Percentiles rank a stretch among this genome's conserved stretches.
Evolutionary conservation across 768 basidiomycete genomes (phyloP).

Genomic region (Agaricus blazei): DNA sequence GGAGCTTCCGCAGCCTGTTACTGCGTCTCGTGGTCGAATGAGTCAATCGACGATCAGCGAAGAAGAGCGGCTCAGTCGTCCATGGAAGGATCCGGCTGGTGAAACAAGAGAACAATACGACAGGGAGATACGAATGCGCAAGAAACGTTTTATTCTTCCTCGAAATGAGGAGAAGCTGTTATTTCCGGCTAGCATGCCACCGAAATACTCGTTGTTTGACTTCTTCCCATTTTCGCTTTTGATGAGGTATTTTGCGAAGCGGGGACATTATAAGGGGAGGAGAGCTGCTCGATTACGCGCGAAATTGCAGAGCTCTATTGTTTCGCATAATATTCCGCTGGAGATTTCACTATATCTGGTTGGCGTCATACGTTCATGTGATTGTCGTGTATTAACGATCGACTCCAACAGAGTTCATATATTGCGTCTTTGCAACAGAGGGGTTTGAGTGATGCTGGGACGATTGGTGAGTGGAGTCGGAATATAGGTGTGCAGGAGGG

Average conservation of each 20-base stretch:
- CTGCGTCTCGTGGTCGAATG: background rate
- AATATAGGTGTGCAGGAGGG: background rate
- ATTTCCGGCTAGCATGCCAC: constrained; percentile 51
- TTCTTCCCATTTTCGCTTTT: constrained; percentile 67
- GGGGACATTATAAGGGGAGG: constrained; percentile 52
- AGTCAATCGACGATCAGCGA: background rate
- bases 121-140: background rate
- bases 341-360: constrained; percentile 69
- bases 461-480: constrained; percentile 39
- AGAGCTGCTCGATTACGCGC: constrained; percentile 53
- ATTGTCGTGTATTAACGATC: background rate
- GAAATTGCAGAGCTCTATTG: constrained; percentile 35
- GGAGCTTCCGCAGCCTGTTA: constrained; percentile 21
- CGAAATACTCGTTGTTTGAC: constrained; percentile 56
- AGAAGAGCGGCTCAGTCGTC: background rate
- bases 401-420: constrained; percentile 54
- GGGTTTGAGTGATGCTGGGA: constrained; percentile 54
- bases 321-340: constrained; percentile 60
- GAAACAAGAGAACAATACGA: background rate
- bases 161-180: constrained; percentile 40
- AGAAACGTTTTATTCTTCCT: constrained; percentile 28
- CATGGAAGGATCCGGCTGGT: background rate
- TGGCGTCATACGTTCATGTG: constrained; percentile 14
- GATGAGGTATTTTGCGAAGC: constrained; percentile 37
- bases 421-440: constrained; percentile 54